Evolutionary conservation across 108 stramenopile genomes (phyloP).

Genomic region (Discostella pseudostelligera): DNA sequence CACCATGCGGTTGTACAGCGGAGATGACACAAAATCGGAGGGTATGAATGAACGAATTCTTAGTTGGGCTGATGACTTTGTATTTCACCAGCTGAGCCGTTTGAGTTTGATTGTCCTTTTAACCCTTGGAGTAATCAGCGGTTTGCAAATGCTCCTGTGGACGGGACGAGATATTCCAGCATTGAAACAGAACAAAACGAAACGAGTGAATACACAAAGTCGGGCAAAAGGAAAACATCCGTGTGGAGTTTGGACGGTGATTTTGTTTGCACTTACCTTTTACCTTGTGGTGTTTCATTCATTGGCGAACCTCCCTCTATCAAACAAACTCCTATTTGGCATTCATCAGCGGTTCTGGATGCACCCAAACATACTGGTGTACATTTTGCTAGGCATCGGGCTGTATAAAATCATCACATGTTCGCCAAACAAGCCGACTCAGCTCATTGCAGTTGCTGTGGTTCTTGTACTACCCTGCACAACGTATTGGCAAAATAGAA

Average conservation of each 20-base stretch:
- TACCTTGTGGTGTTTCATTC: slow-evolving; percentile 75
- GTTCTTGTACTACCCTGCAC: slow-evolving; percentile 22
- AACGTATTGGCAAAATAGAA: slow-evolving; percentile 7
- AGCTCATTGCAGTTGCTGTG: slow-evolving; percentile 1
- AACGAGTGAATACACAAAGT: slow-evolving; percentile 2
- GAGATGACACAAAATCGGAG: slow-evolving; percentile 26
- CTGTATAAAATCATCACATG: slow-evolving; percentile 5
- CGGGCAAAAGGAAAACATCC: not conserved
- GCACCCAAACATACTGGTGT: slow-evolving; percentile 65
- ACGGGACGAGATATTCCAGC: not conserved
- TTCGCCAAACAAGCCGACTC: not conserved
- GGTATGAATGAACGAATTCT: slow-evolving; percentile 32
- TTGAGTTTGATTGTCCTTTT: slow-evolving; percentile 10
- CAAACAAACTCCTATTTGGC: slow-evolving; percentile 61
- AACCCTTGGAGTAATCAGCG: slow-evolving; percentile 21
- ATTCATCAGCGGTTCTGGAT: slow-evolving; percentile 88
- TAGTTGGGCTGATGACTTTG: slow-evolving; percentile 34
- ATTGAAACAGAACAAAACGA: not conserved
- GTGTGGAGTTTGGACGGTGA: slow-evolving; percentile 13
- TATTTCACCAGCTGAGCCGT: slow-evolving; percentile 20
- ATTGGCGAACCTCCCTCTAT: slow-evolving; percentile 68
- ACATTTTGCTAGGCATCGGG: slow-evolving; percentile 44
- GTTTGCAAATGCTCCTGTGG: not conserved
- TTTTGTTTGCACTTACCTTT: slow-evolving; percentile 38
- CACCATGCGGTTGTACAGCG: slow-evolving; percentile 61